phyloP scores from a whole-genome alignment of 768 basidiomycete species.

The Collybia sp. region DNA sequence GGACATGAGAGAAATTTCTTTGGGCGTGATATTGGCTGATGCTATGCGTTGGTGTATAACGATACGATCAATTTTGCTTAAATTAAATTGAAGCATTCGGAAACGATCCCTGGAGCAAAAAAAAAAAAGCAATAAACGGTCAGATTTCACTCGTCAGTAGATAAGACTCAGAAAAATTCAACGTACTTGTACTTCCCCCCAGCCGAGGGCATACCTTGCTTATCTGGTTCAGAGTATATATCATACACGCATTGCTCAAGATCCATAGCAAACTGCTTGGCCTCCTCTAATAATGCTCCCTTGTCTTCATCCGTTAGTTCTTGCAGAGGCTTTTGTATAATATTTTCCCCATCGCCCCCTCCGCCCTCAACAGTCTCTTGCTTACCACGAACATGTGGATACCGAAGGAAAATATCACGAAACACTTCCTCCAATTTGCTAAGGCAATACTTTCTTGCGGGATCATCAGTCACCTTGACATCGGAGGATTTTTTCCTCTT shows the following conservation, averaged over 20 bases:
- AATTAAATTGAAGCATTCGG: constrained; percentile 84
- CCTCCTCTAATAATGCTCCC: constrained; percentile 46
- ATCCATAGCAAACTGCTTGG: constrained; percentile 61
- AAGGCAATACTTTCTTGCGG: constrained; percentile 75
- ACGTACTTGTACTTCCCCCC: constrained; percentile 79
- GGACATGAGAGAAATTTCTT: constrained; percentile 78
- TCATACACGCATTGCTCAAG: constrained; percentile 78
- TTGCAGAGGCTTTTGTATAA: constrained; percentile 41
- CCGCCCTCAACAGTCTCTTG: constrained; percentile 19
- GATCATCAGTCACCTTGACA: constrained; percentile 51
- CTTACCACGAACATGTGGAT: constrained; percentile 48
- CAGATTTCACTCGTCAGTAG: neutral
- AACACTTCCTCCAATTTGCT: constrained; percentile 72
- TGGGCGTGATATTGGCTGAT: constrained; percentile 57
- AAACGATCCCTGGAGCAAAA: constrained; percentile 68
- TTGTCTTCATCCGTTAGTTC: constrained; percentile 61
- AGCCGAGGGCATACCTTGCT: constrained; percentile 54
- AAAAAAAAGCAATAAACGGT: constrained; percentile 11
- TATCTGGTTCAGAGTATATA: constrained; percentile 74
- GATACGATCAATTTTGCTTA: constrained; percentile 77
- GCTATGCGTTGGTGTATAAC: constrained; percentile 78
- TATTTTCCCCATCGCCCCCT: constrained; percentile 10
- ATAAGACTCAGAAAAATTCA: neutral
- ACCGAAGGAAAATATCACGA: constrained; percentile 63
- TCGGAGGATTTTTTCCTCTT: constrained; percentile 45